Evolutionary conservation across 495 filamentous ascomycete genomes (phyloP), one percentile per base, ranked within the genome.

Genomic region (Penicillium crystallinum): DNA sequence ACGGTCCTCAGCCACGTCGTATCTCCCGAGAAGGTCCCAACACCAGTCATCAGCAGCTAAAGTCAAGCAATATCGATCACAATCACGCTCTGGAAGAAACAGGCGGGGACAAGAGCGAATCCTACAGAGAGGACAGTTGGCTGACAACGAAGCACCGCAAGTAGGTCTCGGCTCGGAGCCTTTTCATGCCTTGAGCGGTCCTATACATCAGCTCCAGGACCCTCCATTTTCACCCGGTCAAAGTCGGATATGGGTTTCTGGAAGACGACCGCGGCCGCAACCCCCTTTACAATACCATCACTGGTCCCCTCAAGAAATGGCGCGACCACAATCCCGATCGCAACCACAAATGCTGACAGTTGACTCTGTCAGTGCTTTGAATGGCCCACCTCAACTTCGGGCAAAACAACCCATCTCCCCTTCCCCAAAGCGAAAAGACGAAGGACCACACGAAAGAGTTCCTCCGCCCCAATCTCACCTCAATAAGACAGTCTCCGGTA

Each of bases 291-390:
- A 34, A 15, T 11, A 14, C 54, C 91, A 95, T 62, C 89, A 95
- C 61, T 96, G 89, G 89, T 84, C 89, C 47, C 91, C 91, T 5
- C 91, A 90, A 22, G 77, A 44, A 14, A 14, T 23, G 57, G 63
- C n/a, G 63, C 62, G 9, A 58, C 66, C 8, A 3, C 49, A 41
- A 60, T 52, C 31, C 61, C 63, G 2, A 62, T 17, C 14, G 14
- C 21, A 27, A 36, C 15, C 23, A 55, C 21, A 72, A 66, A 37
- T 55, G 46, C 18, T 64, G 56, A 36, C 64, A 66, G 66, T 4
- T 61, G 27, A 19, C 17, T 62, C 9, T 56, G 61, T 2, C 51
- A 53, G 7, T 29, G 15, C 53, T 6, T 57, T 65, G 34, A 53
- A 49, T 12, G 46, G 55, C 14, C 54, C 55, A 22, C 59, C 61